These are phyloP conservation scores for Pseudocercospora pini-densiflorae DNA, from an alignment of 2,329 filamentous ascomycete species.

Conservation along the genomic window DNA sequence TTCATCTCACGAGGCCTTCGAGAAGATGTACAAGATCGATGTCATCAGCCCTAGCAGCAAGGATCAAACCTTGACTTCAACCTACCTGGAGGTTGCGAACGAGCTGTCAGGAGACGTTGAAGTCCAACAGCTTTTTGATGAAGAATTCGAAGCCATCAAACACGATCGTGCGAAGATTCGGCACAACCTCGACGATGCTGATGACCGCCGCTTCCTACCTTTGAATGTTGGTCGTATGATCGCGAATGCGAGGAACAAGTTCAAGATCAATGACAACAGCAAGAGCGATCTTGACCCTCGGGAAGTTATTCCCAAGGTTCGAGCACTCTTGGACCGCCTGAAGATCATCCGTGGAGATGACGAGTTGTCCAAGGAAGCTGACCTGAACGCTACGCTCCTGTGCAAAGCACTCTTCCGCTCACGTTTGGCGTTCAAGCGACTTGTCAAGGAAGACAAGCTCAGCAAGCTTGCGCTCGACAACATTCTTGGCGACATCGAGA, in stretches of 20 bases:
- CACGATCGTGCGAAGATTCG: constrained; percentile 78
- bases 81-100: constrained; percentile 82
- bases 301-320: constrained; percentile 82
- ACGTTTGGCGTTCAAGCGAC: constrained; percentile 86
- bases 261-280: constrained; percentile 83
- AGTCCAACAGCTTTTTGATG: constrained; percentile 83
- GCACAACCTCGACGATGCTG: constrained; percentile 71
- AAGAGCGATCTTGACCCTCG: constrained; percentile 88
- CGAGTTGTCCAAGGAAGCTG: constrained; percentile 79
- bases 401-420: constrained; percentile 93
- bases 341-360: constrained; percentile 87
- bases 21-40: constrained; percentile 82
- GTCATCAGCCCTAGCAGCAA: constrained; percentile 69
- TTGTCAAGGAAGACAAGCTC: constrained; percentile 83
- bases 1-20: constrained; percentile 77
- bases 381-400: constrained; percentile 83
- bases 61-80: constrained; percentile 62
- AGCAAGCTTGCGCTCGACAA: constrained; percentile 93
- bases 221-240: constrained; percentile 92
- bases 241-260: constrained; percentile 85
- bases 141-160: constrained; percentile 80
- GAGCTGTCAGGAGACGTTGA: constrained; percentile 87
- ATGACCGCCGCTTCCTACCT: constrained; percentile 87
- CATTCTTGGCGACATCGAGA: constrained; percentile 87
- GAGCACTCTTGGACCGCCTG: constrained; percentile 74